A percentile compares a stretch with the other conserved stretches of the same genome.
Evolutionary conservation across 192 early-diverging fungal species (phyloP).

Genomic region (Coemansia sp.): DNA sequence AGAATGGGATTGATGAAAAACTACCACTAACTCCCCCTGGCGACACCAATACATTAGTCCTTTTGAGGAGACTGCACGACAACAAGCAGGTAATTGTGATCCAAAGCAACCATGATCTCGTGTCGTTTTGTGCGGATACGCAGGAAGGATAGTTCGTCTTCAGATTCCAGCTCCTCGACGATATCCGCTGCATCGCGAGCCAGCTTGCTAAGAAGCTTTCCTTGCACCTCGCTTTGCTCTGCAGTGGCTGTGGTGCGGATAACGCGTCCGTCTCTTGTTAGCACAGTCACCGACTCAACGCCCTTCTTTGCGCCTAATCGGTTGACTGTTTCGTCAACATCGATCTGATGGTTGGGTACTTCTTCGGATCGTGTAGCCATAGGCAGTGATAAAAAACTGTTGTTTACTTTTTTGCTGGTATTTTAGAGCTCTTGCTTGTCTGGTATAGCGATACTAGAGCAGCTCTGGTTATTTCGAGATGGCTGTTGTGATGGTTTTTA

Average conservation of each 20-base stretch:
- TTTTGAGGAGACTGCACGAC: constrained; percentile 49
- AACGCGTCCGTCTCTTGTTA: constrained; percentile 88
- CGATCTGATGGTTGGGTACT: constrained; percentile 34
- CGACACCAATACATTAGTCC: constrained; percentile 12
- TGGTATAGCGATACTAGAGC: no score
- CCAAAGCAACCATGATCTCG: constrained; percentile 95
- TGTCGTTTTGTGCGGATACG: constrained; percentile 92
- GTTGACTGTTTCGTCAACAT: constrained; percentile 93
- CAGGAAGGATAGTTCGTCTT: constrained; percentile 94
- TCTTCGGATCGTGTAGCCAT: constrained; percentile 10
- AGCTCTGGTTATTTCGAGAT: no score
- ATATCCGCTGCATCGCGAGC: constrained; percentile 73
- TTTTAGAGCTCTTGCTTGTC: no score
- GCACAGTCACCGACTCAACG: constrained; percentile 87
- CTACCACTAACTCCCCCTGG: not conserved
- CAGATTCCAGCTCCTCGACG: constrained; percentile 79
- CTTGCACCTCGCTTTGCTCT: constrained; percentile 78
- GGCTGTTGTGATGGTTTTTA: no score
- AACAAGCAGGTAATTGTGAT: constrained; percentile 48
- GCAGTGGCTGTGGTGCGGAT: constrained; percentile 87
- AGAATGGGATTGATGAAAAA: not conserved
- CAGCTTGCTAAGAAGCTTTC: constrained; percentile 80
- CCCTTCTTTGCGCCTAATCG: constrained; percentile 86
- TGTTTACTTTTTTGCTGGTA: not conserved
- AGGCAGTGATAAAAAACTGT: not conserved